Percentiles rank a stretch among this genome's conserved stretches.
Conservation (phyloP, 2,329 filamentous ascomycete genomes). For the Aureobasidium pullulans region DNA sequence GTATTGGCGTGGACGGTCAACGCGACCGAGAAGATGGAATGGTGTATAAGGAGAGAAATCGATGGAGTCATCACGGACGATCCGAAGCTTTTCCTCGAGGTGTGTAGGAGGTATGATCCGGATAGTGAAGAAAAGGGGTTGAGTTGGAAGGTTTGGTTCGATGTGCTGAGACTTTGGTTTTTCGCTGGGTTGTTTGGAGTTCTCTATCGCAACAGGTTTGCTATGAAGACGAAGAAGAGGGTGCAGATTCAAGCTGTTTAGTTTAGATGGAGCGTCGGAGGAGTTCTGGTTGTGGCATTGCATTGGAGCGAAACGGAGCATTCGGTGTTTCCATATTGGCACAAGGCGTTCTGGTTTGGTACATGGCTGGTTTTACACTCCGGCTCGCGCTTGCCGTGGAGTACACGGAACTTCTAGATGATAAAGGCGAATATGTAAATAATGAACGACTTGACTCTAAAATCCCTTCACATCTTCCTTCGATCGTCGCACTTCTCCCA, state of each 20-base stretch:
- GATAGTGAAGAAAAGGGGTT: conserved; percentile 26
- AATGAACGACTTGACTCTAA: no score
- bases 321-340: no score
- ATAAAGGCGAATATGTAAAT: no score
- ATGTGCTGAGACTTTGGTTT: conserved; percentile 15
- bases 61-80: conserved; percentile 87
- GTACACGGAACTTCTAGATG: no score
- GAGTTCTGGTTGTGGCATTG: neutral
- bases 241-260: conserved; percentile 6
- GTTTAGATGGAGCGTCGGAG: neutral
- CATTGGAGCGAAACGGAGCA: no score
- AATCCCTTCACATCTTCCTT: no score
- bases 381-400: no score
- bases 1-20: conserved; percentile 88
- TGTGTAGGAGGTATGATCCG: conserved; percentile 44
- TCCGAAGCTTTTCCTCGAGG: conserved; percentile 58
- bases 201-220: conserved; percentile 14
- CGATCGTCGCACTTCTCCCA: neutral
- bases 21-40: conserved; percentile 68
- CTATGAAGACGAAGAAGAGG: conserved; percentile 4
- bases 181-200: conserved; percentile 14
- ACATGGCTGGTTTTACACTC: no score
- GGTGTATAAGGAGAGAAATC: conserved; percentile 59
- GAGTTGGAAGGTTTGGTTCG: conserved; percentile 17
- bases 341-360: no score